Conservation (phyloP, 306 rosid genomes). For the Pyrus communis region DNA sequence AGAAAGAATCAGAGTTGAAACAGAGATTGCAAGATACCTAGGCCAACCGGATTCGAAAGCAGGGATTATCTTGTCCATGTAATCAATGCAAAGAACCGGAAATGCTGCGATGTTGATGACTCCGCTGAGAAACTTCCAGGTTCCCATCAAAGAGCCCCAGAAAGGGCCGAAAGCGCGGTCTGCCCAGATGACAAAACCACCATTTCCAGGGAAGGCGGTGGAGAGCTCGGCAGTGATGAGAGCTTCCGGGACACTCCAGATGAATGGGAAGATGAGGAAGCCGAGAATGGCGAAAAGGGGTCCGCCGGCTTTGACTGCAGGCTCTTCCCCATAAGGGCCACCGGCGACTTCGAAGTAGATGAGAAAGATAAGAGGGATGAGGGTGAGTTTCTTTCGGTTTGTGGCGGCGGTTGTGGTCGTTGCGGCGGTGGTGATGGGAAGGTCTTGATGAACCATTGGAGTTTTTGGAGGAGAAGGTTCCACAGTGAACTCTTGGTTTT, state of each 20-base stretch:
- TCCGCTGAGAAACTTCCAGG: conserved; percentile 31
- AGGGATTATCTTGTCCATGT: conserved; percentile 21
- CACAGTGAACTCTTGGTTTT: neutral
- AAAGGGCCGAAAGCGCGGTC: conserved; percentile 35
- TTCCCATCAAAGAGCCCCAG: conserved; percentile 37
- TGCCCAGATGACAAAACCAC: conserved; percentile 42
- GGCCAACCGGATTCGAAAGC: conserved; percentile 23
- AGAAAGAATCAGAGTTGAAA: conserved; percentile 10
- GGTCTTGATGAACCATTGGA: neutral
- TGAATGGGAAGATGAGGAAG: conserved; percentile 29
- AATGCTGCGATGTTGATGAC: conserved; percentile 36
- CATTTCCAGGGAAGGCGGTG: conserved; percentile 35
- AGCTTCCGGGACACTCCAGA: conserved; percentile 36
- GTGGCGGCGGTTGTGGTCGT: neutral
- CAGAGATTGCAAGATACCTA: conserved; percentile 9
- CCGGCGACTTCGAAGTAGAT: conserved; percentile 41
- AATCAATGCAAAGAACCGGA: conserved; percentile 27
- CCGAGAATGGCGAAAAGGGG: conserved; percentile 36
- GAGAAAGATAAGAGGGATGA: conserved; percentile 34
- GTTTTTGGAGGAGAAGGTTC: neutral
- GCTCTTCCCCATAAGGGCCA: conserved; percentile 32
- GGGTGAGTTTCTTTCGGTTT: conserved; percentile 17
- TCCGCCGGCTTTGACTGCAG: conserved; percentile 30
- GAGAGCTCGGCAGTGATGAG: conserved; percentile 36
- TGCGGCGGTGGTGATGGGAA: neutral